These are phyloP conservation scores for Erodium moschatum DNA, from an alignment of 441 rosid species.

Conservation along the genomic window DNA sequence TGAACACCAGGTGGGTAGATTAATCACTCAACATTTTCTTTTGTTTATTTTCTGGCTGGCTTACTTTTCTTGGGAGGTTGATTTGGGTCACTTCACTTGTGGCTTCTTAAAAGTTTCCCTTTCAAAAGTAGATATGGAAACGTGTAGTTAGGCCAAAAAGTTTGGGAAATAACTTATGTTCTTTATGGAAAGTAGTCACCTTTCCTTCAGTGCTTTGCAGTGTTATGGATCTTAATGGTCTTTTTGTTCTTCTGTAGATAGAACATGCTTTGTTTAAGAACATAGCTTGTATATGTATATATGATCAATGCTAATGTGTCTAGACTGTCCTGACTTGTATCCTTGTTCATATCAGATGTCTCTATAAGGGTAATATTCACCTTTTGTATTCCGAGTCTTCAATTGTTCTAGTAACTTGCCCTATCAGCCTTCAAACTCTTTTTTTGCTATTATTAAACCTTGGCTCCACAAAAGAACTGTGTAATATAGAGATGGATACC, in stretches of 20 bases:
- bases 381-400: too few relatives aligned
- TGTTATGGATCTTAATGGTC: too few relatives aligned
- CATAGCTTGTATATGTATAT: too few relatives aligned
- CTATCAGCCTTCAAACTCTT: too few relatives aligned
- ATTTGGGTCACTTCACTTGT: background rate
- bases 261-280: background rate
- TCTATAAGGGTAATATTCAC: too few relatives aligned
- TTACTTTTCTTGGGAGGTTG: background rate
- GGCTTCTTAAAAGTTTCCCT: background rate
- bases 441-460: too few relatives aligned
- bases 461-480: background rate
- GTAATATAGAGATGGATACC: background rate
- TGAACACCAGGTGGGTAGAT: slow-evolving; percentile 80
- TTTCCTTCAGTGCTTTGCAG: background rate
- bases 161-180: background rate
- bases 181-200: background rate
- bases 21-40: background rate
- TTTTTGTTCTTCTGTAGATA: background rate
- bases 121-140: background rate
- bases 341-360: too few relatives aligned
- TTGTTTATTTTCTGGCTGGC: background rate
- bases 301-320: too few relatives aligned
- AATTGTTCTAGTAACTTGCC: too few relatives aligned
- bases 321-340: too few relatives aligned
- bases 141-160: background rate